Evolutionary conservation across 2,329 filamentous ascomycete species (phyloP).

Genomic region (Hypoxylon sp.): DNA sequence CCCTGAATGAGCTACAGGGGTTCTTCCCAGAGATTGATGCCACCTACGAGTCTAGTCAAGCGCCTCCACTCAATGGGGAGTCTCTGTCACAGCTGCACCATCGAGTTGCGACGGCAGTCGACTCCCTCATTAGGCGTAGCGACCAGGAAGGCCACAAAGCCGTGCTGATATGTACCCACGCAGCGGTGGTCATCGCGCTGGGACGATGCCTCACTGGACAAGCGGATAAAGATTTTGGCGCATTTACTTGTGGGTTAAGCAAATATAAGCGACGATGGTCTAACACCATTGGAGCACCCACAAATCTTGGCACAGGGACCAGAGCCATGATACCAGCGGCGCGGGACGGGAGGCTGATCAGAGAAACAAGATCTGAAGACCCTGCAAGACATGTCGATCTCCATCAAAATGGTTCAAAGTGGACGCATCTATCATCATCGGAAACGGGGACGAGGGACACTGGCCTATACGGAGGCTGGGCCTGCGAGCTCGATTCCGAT

Average conservation of each 20-base stretch:
- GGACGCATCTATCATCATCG: constrained; percentile 6
- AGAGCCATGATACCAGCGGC: constrained; percentile 7
- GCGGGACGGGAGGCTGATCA: constrained; percentile 20
- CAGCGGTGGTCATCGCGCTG: constrained; percentile 86
- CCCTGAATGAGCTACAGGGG: constrained; percentile 65
- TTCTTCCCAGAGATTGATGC: constrained; percentile 73
- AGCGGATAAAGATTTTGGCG: constrained; percentile 82
- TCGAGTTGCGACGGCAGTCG: constrained; percentile 75
- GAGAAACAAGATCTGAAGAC: constrained; percentile 45
- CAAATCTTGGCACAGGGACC: constrained; percentile 9
- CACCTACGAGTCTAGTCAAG: constrained; percentile 68
- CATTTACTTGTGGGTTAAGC: constrained; percentile 84
- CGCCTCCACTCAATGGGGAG: constrained; percentile 79
- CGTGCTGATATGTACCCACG: constrained; percentile 86
- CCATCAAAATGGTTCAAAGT: constrained; percentile 46
- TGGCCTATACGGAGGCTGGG: constrained; percentile 81
- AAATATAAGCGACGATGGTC: constrained; percentile 58
- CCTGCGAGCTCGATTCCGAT: constrained; percentile 81
- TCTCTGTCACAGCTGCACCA: constrained; percentile 81
- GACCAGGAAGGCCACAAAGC: constrained; percentile 75
- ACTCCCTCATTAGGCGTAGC: constrained; percentile 74
- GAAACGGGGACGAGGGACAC: constrained; percentile 64
- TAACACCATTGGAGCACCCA: constrained; percentile 1
- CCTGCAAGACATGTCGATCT: constrained; percentile 37
- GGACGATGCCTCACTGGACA: constrained; percentile 82